These are phyloP conservation scores for Diplocarpon rosae DNA, from an alignment of 2,329 filamentous ascomycete genomes.

Conservation along the genomic window DNA sequence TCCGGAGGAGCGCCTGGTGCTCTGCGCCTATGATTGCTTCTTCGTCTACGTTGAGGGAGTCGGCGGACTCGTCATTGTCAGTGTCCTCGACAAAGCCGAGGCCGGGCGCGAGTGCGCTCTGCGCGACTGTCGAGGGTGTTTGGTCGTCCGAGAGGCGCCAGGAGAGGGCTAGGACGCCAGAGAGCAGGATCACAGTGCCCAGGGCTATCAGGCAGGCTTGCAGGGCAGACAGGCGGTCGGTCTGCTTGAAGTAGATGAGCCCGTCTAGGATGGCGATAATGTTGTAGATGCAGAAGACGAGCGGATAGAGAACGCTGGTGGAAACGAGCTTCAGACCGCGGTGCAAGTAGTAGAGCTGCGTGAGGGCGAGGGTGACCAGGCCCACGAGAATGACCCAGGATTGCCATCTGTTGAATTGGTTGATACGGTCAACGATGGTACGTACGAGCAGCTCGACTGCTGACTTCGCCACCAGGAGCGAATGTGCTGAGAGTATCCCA, in stretches of 20 bases:
- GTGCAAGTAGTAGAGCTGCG: constrained; percentile 91
- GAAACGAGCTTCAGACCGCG: constrained; percentile 88
- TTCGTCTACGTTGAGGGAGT: constrained; percentile 36
- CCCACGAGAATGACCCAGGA: constrained; percentile 84
- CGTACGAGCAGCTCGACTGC: constrained; percentile 87
- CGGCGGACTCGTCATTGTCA: constrained; percentile 39
- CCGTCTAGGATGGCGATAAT: constrained; percentile 97
- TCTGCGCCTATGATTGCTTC: constrained; percentile 24
- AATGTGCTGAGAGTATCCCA: constrained; percentile 88
- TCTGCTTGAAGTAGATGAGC: constrained; percentile 91
- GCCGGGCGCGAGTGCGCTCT: constrained; percentile 68
- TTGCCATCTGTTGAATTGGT: constrained; percentile 93
- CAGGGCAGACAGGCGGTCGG: constrained; percentile 62
- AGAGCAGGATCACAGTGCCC: constrained; percentile 75
- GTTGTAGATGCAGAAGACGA: constrained; percentile 98
- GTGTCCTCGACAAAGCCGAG: constrained; percentile 70
- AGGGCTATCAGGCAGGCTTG: constrained; percentile 74
- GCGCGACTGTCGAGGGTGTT: constrained; percentile 45
- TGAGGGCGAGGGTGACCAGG: constrained; percentile 71
- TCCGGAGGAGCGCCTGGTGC: constrained; percentile 22
- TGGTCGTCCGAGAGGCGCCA: constrained; percentile 83
- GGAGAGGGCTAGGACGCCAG: constrained; percentile 80
- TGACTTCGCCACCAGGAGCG: constrained; percentile 86
- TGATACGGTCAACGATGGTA: constrained; percentile 73
- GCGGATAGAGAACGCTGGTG: constrained; percentile 88